A percentile compares a stretch with the other conserved stretches of the same genome.
Conservation (phyloP, 148 eudicot genomes). For the Rhododendron mucronatum region DNA sequence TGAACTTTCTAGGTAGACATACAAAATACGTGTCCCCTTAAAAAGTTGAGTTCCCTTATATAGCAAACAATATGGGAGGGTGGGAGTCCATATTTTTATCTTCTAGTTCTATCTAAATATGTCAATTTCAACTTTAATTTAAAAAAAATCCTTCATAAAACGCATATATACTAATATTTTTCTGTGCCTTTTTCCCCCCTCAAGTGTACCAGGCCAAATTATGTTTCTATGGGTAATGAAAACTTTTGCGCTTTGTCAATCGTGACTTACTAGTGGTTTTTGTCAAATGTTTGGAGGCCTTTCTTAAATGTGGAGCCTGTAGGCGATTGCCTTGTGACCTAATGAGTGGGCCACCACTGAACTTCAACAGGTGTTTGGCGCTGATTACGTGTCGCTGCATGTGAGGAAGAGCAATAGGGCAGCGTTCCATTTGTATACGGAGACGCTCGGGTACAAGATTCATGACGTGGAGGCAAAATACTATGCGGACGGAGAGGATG, state of each 20-base stretch:
- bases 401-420: slow-evolving; percentile 91
- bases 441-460: slow-evolving; percentile 75
- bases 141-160: background rate
- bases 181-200: too few relatives aligned
- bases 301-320: background rate
- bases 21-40: too few relatives aligned
- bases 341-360: background rate
- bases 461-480: slow-evolving; percentile 90
- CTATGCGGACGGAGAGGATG: slow-evolving; percentile 90
- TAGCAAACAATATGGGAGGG: background rate
- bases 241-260: background rate
- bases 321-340: background rate
- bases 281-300: background rate
- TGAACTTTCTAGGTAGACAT: too few relatives aligned
- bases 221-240: background rate
- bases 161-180: background rate
- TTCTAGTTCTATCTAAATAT: background rate
- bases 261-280: background rate
- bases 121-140: background rate
- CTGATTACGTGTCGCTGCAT: slow-evolving; percentile 79
- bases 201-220: background rate
- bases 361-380: slow-evolving; percentile 43
- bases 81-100: background rate
- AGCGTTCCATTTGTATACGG: slow-evolving; percentile 74
- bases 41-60: too few relatives aligned